phyloP scores from a whole-genome alignment of 2,329 filamentous ascomycete species.

The Epichloe elymi region DNA sequence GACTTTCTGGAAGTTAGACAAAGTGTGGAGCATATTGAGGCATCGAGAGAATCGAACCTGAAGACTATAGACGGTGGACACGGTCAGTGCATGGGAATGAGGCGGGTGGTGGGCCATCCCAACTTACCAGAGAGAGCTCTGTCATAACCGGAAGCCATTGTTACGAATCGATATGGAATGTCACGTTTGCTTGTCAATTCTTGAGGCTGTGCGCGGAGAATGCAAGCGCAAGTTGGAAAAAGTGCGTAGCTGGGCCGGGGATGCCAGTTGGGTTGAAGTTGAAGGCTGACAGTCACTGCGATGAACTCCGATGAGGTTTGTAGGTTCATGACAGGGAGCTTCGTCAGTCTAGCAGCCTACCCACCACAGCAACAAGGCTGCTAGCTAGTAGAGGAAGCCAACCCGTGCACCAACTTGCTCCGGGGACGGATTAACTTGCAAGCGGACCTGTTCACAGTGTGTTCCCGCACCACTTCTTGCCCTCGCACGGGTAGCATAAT shows the following conservation, averaged over 20 bases:
- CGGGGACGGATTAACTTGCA: conserved; percentile 1
- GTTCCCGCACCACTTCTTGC: too few species aligned
- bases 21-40: not conserved
- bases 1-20: conserved; percentile 51
- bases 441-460: conserved; percentile 1
- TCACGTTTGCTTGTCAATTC: not conserved
- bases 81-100: conserved; percentile 10
- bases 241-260: not conserved
- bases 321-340: conserved; percentile 14
- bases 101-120: conserved; percentile 5
- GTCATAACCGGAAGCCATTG: conserved; percentile 92
- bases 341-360: conserved; percentile 28
- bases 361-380: conserved; percentile 4
- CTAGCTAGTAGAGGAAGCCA: not conserved
- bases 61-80: conserved; percentile 56
- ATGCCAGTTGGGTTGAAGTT: conserved; percentile 3
- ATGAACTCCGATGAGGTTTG: not conserved
- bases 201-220: not conserved
- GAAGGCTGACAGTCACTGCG: not conserved
- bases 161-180: conserved; percentile 2
- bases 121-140: conserved; percentile 91
- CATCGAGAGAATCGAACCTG: conserved; percentile 37
- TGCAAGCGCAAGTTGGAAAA: not conserved
- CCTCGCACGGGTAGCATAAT: too few species aligned
- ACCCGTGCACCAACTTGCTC: not conserved